These are phyloP conservation scores for Podospora fimiseda DNA, from an alignment of 495 filamentous ascomycete genomes.

Conservation along the genomic window DNA sequence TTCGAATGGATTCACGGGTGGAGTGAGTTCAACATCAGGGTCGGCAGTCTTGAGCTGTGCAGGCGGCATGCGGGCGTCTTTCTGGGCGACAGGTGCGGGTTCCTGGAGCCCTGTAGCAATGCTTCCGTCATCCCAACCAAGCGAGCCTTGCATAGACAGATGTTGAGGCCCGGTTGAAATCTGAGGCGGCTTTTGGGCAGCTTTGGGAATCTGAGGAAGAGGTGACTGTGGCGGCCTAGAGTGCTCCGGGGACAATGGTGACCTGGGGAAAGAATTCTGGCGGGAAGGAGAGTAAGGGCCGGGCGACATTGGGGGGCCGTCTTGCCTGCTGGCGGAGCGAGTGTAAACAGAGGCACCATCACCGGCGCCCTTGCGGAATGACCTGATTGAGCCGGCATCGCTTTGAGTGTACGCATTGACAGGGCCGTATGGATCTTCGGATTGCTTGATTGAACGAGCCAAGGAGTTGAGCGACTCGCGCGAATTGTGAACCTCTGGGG, in stretches of 20 bases:
- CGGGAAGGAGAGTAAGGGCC: slow-evolving; percentile 22
- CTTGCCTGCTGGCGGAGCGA: slow-evolving; percentile 33
- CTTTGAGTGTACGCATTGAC: slow-evolving; percentile 52
- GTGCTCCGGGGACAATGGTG: slow-evolving; percentile 18
- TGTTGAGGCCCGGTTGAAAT: background rate
- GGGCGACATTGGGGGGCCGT: slow-evolving; percentile 11
- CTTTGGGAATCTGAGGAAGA: slow-evolving; percentile 3
- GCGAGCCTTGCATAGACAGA: background rate
- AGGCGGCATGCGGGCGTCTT: slow-evolving; percentile 17
- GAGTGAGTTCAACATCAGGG: slow-evolving; percentile 19
- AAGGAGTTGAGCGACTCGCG: slow-evolving; percentile 80
- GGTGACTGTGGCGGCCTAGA: slow-evolving; percentile 8
- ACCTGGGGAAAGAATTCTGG: slow-evolving; percentile 22
- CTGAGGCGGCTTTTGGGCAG: slow-evolving; percentile 3
- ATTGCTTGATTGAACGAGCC: slow-evolving; percentile 59
- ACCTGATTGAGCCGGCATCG: slow-evolving; percentile 56
- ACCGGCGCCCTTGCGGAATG: slow-evolving; percentile 36
- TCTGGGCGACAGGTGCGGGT: slow-evolving; percentile 30
- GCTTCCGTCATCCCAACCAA: slow-evolving; percentile 17
- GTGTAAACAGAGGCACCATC: slow-evolving; percentile 62
- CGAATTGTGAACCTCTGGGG: slow-evolving; percentile 69
- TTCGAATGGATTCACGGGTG: slow-evolving; percentile 13
- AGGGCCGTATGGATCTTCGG: slow-evolving; percentile 80
- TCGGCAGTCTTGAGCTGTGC: slow-evolving; percentile 20
- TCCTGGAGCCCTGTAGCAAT: slow-evolving; percentile 27